phyloP scores from a whole-genome alignment of 768 basidiomycete species.

The Kwoniella dendrophila region DNA sequence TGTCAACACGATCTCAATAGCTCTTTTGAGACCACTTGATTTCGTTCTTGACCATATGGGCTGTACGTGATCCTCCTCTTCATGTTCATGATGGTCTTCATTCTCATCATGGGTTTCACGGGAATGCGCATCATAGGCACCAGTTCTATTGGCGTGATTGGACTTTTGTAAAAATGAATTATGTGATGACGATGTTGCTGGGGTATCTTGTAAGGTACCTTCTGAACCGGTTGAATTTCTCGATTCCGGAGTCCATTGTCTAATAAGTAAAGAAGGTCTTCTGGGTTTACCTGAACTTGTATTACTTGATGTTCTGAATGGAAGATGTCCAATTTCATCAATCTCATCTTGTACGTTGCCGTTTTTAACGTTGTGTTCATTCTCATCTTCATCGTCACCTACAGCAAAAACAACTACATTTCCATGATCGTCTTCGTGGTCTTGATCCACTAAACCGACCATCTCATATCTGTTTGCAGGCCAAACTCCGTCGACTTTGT shows the following conservation, averaged over 20 bases:
- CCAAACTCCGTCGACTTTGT: slow-evolving; percentile 14
- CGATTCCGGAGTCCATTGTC: slow-evolving; percentile 29
- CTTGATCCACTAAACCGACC: slow-evolving; percentile 28
- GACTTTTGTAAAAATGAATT: slow-evolving; percentile 23
- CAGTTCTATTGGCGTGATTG: slow-evolving; percentile 5
- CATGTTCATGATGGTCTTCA: slow-evolving; percentile 15
- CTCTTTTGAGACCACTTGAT: slow-evolving; percentile 16
- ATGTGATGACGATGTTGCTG: slow-evolving; percentile 21
- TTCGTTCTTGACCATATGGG: slow-evolving; percentile 20
- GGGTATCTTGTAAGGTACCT: slow-evolving; percentile 40
- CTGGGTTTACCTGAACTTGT: slow-evolving; percentile 5
- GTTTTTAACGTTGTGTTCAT: neutral
- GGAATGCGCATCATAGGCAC: slow-evolving; percentile 22
- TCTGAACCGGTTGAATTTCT: slow-evolving; percentile 35
- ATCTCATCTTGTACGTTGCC: neutral
- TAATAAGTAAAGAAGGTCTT: slow-evolving; percentile 28
- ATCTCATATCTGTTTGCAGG: slow-evolving; percentile 39
- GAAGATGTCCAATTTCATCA: slow-evolving; percentile 7
- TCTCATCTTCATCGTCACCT: slow-evolving; percentile 33
- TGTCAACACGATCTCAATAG: slow-evolving; percentile 44
- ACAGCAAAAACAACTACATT: slow-evolving; percentile 46
- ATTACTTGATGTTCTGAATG: neutral
- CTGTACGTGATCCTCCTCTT: slow-evolving; percentile 28
- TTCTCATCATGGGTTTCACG: neutral
- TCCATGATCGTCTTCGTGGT: slow-evolving; percentile 14